Base-by-base conservation (phyloP, 768 basidiomycete species). In the Pseudohyphozyma bogoriensis region DNA sequence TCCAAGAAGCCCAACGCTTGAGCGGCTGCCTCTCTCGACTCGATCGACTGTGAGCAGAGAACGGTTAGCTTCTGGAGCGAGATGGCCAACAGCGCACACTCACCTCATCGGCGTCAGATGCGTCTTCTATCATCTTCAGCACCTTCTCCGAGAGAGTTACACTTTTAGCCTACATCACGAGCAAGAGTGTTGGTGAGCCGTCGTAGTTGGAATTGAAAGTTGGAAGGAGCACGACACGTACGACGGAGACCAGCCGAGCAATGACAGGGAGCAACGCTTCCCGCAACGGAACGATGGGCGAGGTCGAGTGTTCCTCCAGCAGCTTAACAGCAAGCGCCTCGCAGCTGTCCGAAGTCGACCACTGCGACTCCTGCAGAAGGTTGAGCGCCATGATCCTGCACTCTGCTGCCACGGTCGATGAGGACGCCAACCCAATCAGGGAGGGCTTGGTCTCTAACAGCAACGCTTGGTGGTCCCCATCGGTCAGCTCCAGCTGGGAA, bases 191-290 rank as follows among this genome's bases (percentile, higher is more conserved):
- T n/a, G n/a, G n/a, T n/a, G n/a, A n/a, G n/a, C n/a, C n/a, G n/a
- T n/a, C n/a, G n/a, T n/a, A n/a, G n/a, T n/a, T n/a, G n/a, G n/a
- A n/a, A n/a, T n/a, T n/a, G n/a, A n/a, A n/a, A n/a, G n/a, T n/a
- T n/a, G n/a, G n/a, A n/a, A n/a, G n/a, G n/a, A n/a, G n/a, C n/a
- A n/a, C 35, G 26, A 39, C n/a, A n/a, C 53, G 18, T 15, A 59
- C 65, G 4, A 12, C 9, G 3, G 1, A 11, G 0, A 33, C 58
- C 15, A 46, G 35, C 28, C 33, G 24, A 0, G 61, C 58, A 7
- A 66, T 32, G 20, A 66, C 29, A 6, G 65, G 56, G 18, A 66
- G 56, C 8, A 63, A 33, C 8, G 61, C 65, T 22, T 66, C 61
- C 9, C 59, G 40, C 2, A 66, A 45, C 20, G 65, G 65, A 12